Conservation (phyloP, 1,139 yeast genomes). For the Hyphopichia khmerensis region DNA sequence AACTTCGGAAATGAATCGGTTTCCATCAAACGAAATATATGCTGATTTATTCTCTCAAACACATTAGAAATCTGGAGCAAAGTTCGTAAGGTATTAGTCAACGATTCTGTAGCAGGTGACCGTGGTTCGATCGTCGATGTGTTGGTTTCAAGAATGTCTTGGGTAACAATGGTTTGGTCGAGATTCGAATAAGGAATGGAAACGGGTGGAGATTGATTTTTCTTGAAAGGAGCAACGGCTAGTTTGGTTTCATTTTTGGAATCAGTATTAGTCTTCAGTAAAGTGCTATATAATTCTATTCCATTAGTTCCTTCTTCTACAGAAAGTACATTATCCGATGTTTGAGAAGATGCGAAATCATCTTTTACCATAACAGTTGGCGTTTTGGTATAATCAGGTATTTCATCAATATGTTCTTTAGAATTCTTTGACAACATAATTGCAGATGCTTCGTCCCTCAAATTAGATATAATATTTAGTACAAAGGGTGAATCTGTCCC, state of each 20-base stretch:
- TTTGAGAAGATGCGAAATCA: background rate
- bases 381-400: background rate
- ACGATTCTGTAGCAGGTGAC: constrained; percentile 18
- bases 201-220: background rate
- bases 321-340: background rate
- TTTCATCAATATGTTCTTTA: background rate
- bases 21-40: constrained; percentile 63
- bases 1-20: constrained; percentile 75
- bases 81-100: constrained; percentile 25
- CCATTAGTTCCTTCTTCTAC: background rate
- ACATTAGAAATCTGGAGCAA: constrained; percentile 34
- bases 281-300: background rate
- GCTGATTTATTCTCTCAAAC: constrained; percentile 42
- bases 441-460: constrained; percentile 49
- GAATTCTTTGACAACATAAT: constrained; percentile 30
- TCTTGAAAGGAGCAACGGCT: background rate
- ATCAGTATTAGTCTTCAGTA: background rate
- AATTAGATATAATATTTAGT: constrained; percentile 63
- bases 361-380: background rate
- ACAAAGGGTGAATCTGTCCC: constrained; percentile 70
- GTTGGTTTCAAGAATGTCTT: background rate
- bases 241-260: background rate
- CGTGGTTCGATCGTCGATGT: constrained; percentile 3
- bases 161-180: background rate
- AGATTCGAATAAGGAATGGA: background rate